Evolutionary conservation across 768 basidiomycete species (phyloP).

Genomic region (Hypholoma sublateritium): DNA sequence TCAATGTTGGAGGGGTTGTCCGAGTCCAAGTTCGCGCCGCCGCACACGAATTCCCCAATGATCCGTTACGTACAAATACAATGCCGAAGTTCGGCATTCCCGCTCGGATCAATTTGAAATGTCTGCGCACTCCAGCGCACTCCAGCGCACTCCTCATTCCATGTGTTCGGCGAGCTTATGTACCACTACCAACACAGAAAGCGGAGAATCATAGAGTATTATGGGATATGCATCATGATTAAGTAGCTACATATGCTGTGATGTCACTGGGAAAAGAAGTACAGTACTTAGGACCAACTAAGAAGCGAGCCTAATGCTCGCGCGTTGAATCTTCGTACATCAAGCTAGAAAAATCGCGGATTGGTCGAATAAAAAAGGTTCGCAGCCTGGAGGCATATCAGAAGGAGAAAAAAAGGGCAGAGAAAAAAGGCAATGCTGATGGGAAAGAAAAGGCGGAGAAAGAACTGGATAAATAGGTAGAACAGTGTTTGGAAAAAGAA

Average conservation of each 20-base stretch:
- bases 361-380: background rate
- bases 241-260: constrained; percentile 6
- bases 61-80: background rate
- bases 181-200: no score
- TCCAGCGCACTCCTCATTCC: no score
- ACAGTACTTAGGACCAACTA: constrained; percentile 13
- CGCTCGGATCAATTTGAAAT: no score
- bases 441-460: background rate
- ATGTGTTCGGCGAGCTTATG: no score
- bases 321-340: constrained; percentile 7
- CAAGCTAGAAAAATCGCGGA: constrained; percentile 5
- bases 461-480: constrained; percentile 7
- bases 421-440: constrained; percentile 1
- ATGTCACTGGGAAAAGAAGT: constrained; percentile 9
- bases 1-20: background rate
- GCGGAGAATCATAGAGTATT: background rate
- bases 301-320: constrained; percentile 14
- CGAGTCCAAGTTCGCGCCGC: background rate
- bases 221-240: background rate
- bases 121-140: no score
- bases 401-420: background rate
- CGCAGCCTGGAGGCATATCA: background rate
- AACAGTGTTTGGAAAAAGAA: background rate
- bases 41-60: no score
- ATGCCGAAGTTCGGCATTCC: no score